Base-by-base conservation (phyloP, 371 early-diverging fungal genomes). In the Umbelopsis sp. region DNA sequence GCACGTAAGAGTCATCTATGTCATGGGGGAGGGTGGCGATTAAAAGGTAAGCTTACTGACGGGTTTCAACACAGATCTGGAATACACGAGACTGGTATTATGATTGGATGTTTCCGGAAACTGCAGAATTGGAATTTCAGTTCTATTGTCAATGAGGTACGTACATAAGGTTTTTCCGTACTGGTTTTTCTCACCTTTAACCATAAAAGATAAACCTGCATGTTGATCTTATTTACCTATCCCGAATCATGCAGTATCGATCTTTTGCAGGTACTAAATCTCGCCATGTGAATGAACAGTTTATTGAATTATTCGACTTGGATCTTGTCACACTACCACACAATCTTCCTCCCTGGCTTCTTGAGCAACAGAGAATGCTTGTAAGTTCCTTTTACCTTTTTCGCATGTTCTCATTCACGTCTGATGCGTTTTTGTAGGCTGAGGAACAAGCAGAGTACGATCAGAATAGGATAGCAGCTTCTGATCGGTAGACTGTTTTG, bases 61-160 rank as follows among this genome's bases (percentile, higher is more conserved):
- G 22, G 22, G 14, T 35, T 38, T 24, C 16, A 51, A 29, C 18
- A 32, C 57, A 88, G 88, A 2, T 86, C 91, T 65, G 97, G 97
- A 11, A 88, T 96, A 29, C 91, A 91, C 68, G 89, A 89, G 72
- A 89, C 89, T 16, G 89, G 89, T 6, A 91, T 91, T 4, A 81
- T 97, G 44, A 87, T 98, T 38, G 99, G 98, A 7, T 98, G 99
- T 70, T 77, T 98, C 66, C 86, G 99, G 44, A 95, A 94, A 67
- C 76, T 97, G 68, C 97, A 97, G 75, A 86, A 91, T 22, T 98
- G 97, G 97, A 97, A 96, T 75, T 96, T 97, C 71, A 97, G 94
- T 70, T 94, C 97, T 0, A 97, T 96, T 68, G 87, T 96, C 48
- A 91, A 88, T n/a, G 96, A 96, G 86, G 92, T 89, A 83, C 68